These are phyloP conservation scores for Fistulinella prunicolor DNA, from an alignment of 768 basidiomycete species.

Conservation along the genomic window DNA sequence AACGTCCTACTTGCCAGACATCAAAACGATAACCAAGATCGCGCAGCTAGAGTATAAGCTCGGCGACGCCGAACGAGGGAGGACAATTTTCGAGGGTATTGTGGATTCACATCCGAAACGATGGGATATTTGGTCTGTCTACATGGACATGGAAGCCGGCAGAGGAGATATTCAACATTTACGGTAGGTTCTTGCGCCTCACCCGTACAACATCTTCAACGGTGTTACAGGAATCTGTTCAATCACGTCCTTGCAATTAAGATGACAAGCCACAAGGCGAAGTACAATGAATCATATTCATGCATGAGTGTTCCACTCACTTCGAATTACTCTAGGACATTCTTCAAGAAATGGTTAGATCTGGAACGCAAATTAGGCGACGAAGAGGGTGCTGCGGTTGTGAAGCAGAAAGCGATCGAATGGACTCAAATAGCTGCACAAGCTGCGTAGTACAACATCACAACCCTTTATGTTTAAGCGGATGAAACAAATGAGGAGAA, in stretches of 20 bases:
- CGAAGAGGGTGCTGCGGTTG: constrained; percentile 71
- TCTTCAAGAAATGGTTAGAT: constrained; percentile 98
- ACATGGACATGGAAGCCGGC: constrained; percentile 93
- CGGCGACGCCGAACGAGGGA: constrained; percentile 92
- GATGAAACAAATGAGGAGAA: no score
- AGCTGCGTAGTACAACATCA: constrained; percentile 13
- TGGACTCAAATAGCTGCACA: constrained; percentile 71
- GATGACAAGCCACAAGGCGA: constrained; percentile 93
- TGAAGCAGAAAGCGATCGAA: constrained; percentile 88
- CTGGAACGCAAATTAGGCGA: constrained; percentile 86
- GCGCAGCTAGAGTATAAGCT: constrained; percentile 93
- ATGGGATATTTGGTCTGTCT: constrained; percentile 94
- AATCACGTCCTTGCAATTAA: constrained; percentile 79
- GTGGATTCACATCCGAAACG: constrained; percentile 93
- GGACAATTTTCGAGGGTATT: constrained; percentile 95
- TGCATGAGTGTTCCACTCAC: constrained; percentile 1
- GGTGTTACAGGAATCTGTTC: constrained; percentile 69
- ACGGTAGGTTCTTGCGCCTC: constrained; percentile 44
- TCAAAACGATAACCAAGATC: constrained; percentile 94
- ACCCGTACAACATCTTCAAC: neutral
- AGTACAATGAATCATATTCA: constrained; percentile 52
- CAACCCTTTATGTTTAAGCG: constrained; percentile 30
- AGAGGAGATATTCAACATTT: constrained; percentile 76
- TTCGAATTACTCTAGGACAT: constrained; percentile 49
- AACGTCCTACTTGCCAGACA: constrained; percentile 48